Base-by-base conservation (phyloP, 108 stramenopile genomes). In the Ochromonas danica region DNA sequence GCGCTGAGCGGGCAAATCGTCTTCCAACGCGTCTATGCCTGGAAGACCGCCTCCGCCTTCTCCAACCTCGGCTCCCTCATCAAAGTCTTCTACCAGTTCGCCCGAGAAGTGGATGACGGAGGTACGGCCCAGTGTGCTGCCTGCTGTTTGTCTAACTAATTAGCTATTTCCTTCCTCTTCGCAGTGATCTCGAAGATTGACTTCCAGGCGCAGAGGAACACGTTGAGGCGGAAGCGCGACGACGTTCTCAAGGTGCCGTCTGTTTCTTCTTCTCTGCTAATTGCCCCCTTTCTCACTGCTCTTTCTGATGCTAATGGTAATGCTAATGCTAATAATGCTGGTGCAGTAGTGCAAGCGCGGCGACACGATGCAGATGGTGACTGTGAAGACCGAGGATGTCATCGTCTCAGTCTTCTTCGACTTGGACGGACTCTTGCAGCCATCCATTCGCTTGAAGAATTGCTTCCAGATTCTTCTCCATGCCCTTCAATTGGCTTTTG, bases 301-400 rank as follows among this genome's bases (percentile, higher is more conserved):
- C n/a, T n/a, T n/a, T n/a, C n/a, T n/a, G n/a, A n/a, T n/a, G n/a
- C n/a, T n/a, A n/a, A n/a, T n/a, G n/a, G n/a, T n/a, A n/a, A n/a
- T n/a, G n/a, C n/a, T n/a, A n/a, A n/a, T n/a, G n/a, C n/a, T n/a
- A n/a, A n/a, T n/a, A n/a, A n/a, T n/a, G n/a, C n/a, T n/a, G n/a
- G n/a, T 22, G 36, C 40, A 17, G 67, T 38, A 31, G 67, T 14
- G 22, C 33, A 22, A 17, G 10, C 67, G 40, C 40, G 67, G 36
- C 22, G 67, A 70, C 40, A 70, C 67, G 36, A 70, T 70, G 67
- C 36, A 70, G 14, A 70, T 70, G 67, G 22, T 70, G 67, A 40
- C 39, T 10, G 17, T 38, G 40, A 38, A 40, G 40, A 70, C 36
- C 14, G 10, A 10, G 40, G 40, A 70, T 22, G 14, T 70, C 40